phyloP scores from a whole-genome alignment of 2,329 filamentous ascomycete genomes.

The Cercospora sojina region DNA sequence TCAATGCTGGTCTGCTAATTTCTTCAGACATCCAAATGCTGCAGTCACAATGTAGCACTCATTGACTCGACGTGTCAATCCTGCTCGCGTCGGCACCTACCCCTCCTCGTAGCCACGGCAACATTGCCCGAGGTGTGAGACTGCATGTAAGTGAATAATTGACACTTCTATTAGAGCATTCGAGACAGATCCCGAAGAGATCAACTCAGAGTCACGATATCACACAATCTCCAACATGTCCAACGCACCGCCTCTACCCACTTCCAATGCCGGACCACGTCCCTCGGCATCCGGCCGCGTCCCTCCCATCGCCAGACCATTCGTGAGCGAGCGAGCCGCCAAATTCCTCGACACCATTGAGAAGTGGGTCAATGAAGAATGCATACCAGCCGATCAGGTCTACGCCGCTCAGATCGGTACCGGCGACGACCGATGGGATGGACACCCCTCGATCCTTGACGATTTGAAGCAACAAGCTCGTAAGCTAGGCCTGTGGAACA shows the following conservation, averaged over 20 bases:
- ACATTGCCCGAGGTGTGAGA: conserved; percentile 6
- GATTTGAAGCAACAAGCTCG: conserved; percentile 77
- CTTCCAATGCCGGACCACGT: conserved; percentile 17
- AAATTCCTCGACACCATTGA: conserved; percentile 79
- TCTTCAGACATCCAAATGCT: not conserved
- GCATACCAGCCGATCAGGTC: conserved; percentile 69
- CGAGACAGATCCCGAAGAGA: not conserved
- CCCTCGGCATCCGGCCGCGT: conserved; percentile 55
- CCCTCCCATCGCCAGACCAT: conserved; percentile 58
- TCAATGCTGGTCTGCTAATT: not conserved
- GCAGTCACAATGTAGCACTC: not conserved
- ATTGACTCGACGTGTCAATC: conserved; percentile 10
- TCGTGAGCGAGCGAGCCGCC: conserved; percentile 80
- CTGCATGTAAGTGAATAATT: conserved; percentile 2
- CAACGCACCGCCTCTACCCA: conserved; percentile 23
- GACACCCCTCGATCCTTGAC: conserved; percentile 78
- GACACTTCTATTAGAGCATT: not conserved
- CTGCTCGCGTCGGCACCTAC: not conserved
- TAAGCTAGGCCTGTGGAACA: conserved; percentile 90
- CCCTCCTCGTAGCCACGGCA: conserved; percentile 5
- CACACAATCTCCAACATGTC: conserved; percentile 14
- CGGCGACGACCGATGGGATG: conserved; percentile 74
- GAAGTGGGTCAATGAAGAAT: conserved; percentile 96
- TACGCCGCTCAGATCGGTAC: conserved; percentile 75
- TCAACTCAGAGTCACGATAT: not conserved